Evolutionary conservation across 2,329 filamentous ascomycete species (phyloP).

Genomic region (Ambrosiella xylebori): DNA sequence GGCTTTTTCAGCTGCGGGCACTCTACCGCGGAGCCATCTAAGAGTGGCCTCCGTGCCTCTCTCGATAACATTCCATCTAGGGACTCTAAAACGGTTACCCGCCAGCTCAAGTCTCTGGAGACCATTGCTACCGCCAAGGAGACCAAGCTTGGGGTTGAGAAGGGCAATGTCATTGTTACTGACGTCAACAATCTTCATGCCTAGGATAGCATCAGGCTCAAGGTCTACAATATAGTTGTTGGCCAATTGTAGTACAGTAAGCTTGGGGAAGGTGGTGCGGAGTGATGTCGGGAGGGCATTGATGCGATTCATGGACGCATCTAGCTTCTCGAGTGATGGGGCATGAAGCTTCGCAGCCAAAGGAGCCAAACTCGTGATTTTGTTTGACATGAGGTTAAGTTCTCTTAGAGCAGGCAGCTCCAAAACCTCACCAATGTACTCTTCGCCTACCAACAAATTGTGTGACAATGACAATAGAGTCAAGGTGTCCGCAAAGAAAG

Average conservation of each 20-base stretch:
- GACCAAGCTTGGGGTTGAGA: slow-evolving; percentile 63
- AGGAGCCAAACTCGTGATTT: slow-evolving; percentile 51
- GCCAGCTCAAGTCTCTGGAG: slow-evolving; percentile 55
- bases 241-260: slow-evolving; percentile 53
- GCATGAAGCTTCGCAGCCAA: slow-evolving; percentile 53
- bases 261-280: slow-evolving; percentile 47
- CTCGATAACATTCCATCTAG: slow-evolving; percentile 65
- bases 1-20: slow-evolving; percentile 44
- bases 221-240: slow-evolving; percentile 68
- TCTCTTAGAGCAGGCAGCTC: slow-evolving; percentile 59
- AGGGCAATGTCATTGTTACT: slow-evolving; percentile 74
- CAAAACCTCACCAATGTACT: slow-evolving; percentile 48
- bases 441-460: slow-evolving; percentile 50
- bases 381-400: slow-evolving; percentile 58
- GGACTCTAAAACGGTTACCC: slow-evolving; percentile 78
- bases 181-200: slow-evolving; percentile 60
- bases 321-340: slow-evolving; percentile 56
- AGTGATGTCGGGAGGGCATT: slow-evolving; percentile 46
- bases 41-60: slow-evolving; percentile 76
- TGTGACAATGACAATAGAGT: slow-evolving; percentile 57
- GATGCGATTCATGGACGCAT: slow-evolving; percentile 71
- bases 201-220: slow-evolving; percentile 54
- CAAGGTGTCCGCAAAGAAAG: slow-evolving; percentile 53
- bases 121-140: slow-evolving; percentile 47
- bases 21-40: slow-evolving; percentile 61